Conservation (phyloP, 495 filamentous ascomycete genomes). For the Penicillium subrubescens region DNA sequence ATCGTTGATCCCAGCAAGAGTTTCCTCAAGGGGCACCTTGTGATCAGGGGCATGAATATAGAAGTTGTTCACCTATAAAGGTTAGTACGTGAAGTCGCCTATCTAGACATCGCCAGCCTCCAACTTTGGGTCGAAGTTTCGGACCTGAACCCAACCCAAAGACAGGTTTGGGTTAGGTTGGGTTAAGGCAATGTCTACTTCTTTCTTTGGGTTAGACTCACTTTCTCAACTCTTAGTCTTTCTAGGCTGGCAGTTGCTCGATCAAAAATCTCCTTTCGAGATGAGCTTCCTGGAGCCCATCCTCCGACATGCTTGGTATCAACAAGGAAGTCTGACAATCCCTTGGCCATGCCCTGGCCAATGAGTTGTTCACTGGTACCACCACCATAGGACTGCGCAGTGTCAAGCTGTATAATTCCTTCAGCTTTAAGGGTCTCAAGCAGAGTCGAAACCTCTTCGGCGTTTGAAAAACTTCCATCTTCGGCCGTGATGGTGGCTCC, state of each 20-base stretch:
- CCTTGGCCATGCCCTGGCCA: background rate
- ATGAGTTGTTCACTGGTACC: conserved; percentile 1
- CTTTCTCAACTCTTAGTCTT: conserved; percentile 2
- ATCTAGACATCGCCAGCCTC: too few species aligned
- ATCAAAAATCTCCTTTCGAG: background rate
- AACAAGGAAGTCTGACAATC: background rate
- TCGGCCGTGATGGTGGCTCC: background rate
- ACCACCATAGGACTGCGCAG: background rate
- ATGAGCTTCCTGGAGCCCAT: conserved; percentile 1
- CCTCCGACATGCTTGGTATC: conserved; percentile 1
- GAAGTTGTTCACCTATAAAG: background rate
- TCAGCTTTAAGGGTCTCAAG: background rate
- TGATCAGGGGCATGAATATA: background rate
- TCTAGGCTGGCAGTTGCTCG: background rate
- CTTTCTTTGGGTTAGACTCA: background rate
- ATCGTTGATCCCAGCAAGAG: background rate
- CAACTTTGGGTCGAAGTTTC: too few species aligned
- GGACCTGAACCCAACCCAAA: too few species aligned
- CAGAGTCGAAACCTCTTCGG: background rate
- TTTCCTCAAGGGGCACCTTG: background rate
- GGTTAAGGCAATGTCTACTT: too few species aligned
- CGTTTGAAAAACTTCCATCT: background rate
- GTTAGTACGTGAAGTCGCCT: too few species aligned
- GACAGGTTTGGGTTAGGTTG: too few species aligned
- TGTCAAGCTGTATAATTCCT: background rate